Evolutionary conservation across 2,329 filamentous ascomycete genomes (phyloP), one percentile per base, ranked within the genome.

Genomic region (Myrmaecium sp.): DNA sequence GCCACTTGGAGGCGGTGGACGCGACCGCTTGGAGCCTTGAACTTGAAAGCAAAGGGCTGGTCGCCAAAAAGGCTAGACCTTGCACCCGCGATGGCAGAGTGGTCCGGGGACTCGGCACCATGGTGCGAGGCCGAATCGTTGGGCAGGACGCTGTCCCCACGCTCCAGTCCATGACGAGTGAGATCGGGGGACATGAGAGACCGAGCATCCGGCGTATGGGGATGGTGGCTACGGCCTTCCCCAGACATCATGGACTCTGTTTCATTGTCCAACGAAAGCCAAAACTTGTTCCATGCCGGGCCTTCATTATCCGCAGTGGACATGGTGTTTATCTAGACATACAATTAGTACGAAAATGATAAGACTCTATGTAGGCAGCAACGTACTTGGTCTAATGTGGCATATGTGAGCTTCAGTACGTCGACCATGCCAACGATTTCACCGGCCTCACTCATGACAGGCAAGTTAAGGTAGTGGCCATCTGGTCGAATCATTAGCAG

Each of bases 381-480:
- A 39, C 53, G 28, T 55, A 92, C 83, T 60, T 94, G 86, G 55
- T 98, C 89, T 28, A 98, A 67, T 4, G 89, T 98, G 26, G 89
- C 89, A 54, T 98, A 98, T 13, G 89, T 98, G 44, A 98, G 66
- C 60, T 95, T 95, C 35, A 98, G 69, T 32, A 98, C 89, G 54
- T 98, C 89, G 14, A 98, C 89, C 89, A 98, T 98, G 44, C 89
- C 89, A 31, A 98, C 89, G 46, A 98, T 98, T 55, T 98, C 89
- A 36, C 86, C 89, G 34, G 70, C 67, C 38, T 92, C 83, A 53
- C 94, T 94, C 89, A 98, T 98, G 35, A 98, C 89, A 6, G 89
- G 89, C 23, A 98, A 62, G 52, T 98, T 98, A 29, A 98, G 71
- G 54, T 98, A 98, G 54, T 98, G 89, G 9, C 89, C 89, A 60